Percentiles rank a stretch among this genome's conserved stretches.
Evolutionary conservation across 495 filamentous ascomycete genomes (phyloP).

Genomic region (Darksidea phi): DNA sequence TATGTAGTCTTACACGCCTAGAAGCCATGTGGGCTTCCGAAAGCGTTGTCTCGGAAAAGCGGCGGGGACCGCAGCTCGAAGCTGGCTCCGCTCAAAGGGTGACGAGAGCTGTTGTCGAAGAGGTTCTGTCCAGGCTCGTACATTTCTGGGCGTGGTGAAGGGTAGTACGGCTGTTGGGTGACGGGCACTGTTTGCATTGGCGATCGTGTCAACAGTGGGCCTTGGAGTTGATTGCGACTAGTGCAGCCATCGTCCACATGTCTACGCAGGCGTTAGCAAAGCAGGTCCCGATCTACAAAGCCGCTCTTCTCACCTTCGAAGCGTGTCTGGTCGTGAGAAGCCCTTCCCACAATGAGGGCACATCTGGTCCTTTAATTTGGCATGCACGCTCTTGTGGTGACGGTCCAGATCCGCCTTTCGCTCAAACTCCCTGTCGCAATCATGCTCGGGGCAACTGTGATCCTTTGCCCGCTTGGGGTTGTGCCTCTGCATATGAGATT

Average conservation of each 20-base stretch:
- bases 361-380: conserved; percentile 55
- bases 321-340: conserved; percentile 81
- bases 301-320: conserved; percentile 62
- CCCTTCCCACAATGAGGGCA: conserved; percentile 70
- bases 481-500: conserved; percentile 86
- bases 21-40: conserved; percentile 9
- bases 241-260: conserved; percentile 80
- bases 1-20: not conserved
- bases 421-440: conserved; percentile 73
- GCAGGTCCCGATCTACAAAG: not conserved
- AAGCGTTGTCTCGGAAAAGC: conserved; percentile 29
- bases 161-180: conserved; percentile 18
- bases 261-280: conserved; percentile 45
- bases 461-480: conserved; percentile 70
- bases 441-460: conserved; percentile 61
- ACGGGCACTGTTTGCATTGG: conserved; percentile 14
- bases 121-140: conserved; percentile 1
- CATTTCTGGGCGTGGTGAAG: conserved; percentile 19
- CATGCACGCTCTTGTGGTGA: conserved; percentile 70
- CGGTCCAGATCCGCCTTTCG: conserved; percentile 82
- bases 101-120: no score
- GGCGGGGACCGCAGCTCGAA: conserved; percentile 20
- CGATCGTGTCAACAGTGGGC: conserved; percentile 12
- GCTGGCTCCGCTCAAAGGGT: no score
- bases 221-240: conserved; percentile 61